phyloP scores from a whole-genome alignment of 768 basidiomycete species.

The Phanerochaete carnosa region DNA sequence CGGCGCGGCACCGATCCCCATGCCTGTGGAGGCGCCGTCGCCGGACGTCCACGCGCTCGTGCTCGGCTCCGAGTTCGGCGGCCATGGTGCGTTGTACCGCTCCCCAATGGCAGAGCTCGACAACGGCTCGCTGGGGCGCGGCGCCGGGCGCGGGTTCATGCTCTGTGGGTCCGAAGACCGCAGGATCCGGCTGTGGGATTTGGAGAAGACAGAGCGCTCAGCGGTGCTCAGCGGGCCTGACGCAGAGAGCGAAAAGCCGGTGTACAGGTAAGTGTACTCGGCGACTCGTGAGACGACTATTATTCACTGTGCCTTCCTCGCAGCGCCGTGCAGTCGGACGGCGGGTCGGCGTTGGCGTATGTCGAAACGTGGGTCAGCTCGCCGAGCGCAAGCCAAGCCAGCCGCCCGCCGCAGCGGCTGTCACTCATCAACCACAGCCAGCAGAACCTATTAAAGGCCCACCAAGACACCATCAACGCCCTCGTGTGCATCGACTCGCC shows the following conservation, averaged over 20 bases:
- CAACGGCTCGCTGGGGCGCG: background rate
- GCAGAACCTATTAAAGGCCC: slow-evolving; percentile 78
- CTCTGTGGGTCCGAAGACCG: slow-evolving; percentile 90
- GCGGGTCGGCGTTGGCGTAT: slow-evolving; percentile 39
- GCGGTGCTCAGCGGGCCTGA: slow-evolving; percentile 78
- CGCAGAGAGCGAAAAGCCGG: slow-evolving; percentile 68
- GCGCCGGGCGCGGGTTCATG: slow-evolving; percentile 59
- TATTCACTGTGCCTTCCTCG: background rate
- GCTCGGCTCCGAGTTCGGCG: slow-evolving; percentile 76
- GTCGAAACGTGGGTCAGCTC: slow-evolving; percentile 61
- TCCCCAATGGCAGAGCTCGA: slow-evolving; percentile 19
- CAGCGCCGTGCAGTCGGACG: background rate
- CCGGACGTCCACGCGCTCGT: slow-evolving; percentile 69
- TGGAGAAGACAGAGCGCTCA: slow-evolving; percentile 69
- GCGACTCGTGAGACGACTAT: background rate
- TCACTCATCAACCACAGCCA: slow-evolving; percentile 79
- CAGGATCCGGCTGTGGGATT: slow-evolving; percentile 85
- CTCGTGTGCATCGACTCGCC: slow-evolving; percentile 88
- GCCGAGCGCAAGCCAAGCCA: slow-evolving; percentile 44
- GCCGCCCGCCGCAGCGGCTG: slow-evolving; percentile 71
- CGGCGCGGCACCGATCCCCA: slow-evolving; percentile 18
- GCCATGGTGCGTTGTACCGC: slow-evolving; percentile 44
- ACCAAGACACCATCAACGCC: slow-evolving; percentile 88
- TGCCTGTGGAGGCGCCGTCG: slow-evolving; percentile 29
- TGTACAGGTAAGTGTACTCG: slow-evolving; percentile 57